Evolutionary conservation across 306 rosid genomes (phyloP), one percentile per base, ranked within the genome.

Genomic region (Astragalus glycyphyllos): DNA sequence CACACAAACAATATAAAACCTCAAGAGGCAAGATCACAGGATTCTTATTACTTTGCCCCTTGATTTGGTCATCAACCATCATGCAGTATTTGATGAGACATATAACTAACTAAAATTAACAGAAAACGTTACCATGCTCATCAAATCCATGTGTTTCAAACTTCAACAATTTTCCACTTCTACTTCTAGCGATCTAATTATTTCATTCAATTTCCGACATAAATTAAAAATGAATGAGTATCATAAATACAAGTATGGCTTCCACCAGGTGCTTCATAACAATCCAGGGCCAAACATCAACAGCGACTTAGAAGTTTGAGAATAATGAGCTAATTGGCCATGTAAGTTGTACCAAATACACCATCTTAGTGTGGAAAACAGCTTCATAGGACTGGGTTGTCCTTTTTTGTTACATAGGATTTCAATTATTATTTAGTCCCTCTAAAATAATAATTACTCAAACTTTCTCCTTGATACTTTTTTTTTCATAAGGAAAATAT

Each of bases 1-100:
- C 64, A 55, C 13, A 61, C 29, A 84, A 58, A 61, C 71, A 68
- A 61, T 57, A 55, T 4, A 61, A 61, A 51, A 59, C 53, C 13
- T 34, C 29, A 15, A 34, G 6, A 67, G 34, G n/a, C n/a, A n/a
- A n/a, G n/a, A n/a, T 34, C 8, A 70, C 7, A 40, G 32, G 48
- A 69, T 56, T 10, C 32, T 40, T 63, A 48, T 35, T 40, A 69
- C 55, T 44, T 23, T 55, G 51, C 41, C 45, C 54, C 44, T 17
- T 15, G 26, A 49, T 40, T 53, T 12, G 71, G 34, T 46, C 57
- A 50, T 56, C 40, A 48, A 55, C 8, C 42, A 46, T 58, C 68
- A 58, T 8, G 23, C 38, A 10, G 49, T 14, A 51, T 13, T 15
- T 68, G 16, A 14, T 34, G 34, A 34, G 6, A 34, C 38, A 34